Conservation (phyloP, 2,329 filamentous ascomycete species). For the Sphaceloma murrayae region DNA sequence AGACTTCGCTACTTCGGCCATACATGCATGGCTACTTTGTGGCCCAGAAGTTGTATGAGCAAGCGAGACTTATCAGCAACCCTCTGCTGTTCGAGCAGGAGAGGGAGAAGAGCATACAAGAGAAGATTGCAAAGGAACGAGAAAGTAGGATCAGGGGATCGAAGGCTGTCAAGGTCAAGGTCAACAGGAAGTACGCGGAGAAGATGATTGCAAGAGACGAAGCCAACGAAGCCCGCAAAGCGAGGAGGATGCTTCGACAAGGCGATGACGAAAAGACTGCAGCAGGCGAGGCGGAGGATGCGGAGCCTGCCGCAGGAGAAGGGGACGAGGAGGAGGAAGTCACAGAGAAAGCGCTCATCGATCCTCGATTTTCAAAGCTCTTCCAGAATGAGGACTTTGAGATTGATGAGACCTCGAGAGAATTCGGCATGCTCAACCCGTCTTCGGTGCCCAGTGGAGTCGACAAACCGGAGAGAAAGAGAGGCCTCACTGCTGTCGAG, state of each 20-base stretch:
- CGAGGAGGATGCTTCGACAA: constrained; percentile 45
- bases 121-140: constrained; percentile 95
- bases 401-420: constrained; percentile 78
- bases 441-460: constrained; percentile 50
- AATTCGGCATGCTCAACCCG: constrained; percentile 83
- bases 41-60: constrained; percentile 87
- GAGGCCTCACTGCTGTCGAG: constrained; percentile 50
- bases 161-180: constrained; percentile 70
- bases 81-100: constrained; percentile 92
- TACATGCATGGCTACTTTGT: constrained; percentile 99
- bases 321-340: constrained; percentile 41
- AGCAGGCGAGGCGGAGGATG: constrained; percentile 33
- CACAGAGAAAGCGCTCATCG: constrained; percentile 46
- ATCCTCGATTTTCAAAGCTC: constrained; percentile 75
- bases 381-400: constrained; percentile 91
- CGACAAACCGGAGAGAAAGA: constrained; percentile 31
- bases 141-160: constrained; percentile 85
- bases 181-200: constrained; percentile 69
- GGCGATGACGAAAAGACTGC: constrained; percentile 43
- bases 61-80: constrained; percentile 84
- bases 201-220: constrained; percentile 59
- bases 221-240: constrained; percentile 45
- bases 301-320: constrained; percentile 50
- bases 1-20: constrained; percentile 77
- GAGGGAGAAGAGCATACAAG: constrained; percentile 77